Percentiles rank a stretch among this genome's conserved stretches.
Evolutionary conservation across 164 flowering plant genomes (phyloP).

Genomic region (Nelumbo lutea): DNA sequence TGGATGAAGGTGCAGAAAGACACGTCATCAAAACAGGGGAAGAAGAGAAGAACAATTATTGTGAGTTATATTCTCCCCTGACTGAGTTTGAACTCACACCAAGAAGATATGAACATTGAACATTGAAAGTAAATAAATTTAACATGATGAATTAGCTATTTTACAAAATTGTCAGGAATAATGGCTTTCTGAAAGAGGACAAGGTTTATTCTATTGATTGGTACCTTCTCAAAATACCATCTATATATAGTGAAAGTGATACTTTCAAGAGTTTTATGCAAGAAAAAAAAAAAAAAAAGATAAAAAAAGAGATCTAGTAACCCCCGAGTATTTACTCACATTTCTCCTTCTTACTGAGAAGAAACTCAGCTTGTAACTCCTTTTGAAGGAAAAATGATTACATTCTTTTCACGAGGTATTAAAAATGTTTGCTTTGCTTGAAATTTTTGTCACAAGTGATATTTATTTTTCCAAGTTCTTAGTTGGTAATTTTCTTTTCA

Average conservation of each 20-base stretch:
- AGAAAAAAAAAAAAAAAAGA: too few species aligned
- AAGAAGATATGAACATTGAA: neutral
- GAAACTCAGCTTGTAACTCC: too few species aligned
- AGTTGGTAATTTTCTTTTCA: too few species aligned
- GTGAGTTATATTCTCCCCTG: constrained; percentile 32
- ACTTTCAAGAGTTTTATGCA: neutral
- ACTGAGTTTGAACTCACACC: neutral
- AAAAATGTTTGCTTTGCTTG: too few species aligned
- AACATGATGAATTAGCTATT: neutral
- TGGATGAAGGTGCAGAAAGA: constrained; percentile 41
- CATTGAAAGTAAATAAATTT: neutral
- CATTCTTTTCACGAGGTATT: too few species aligned
- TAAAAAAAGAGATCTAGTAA: too few species aligned
- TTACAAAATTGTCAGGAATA: neutral
- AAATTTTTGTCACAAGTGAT: too few species aligned
- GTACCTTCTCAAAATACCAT: neutral
- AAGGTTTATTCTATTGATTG: neutral
- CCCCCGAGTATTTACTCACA: too few species aligned
- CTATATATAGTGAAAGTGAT: neutral
- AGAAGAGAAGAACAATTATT: constrained; percentile 72
- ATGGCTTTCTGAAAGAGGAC: neutral
- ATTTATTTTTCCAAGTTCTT: too few species aligned
- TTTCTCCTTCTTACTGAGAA: too few species aligned
- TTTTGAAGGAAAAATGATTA: too few species aligned
- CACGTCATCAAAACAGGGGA: constrained; percentile 51